These are phyloP conservation scores for Arthrobotrys conoides DNA, from an alignment of 2,329 filamentous ascomycete genomes.

Conservation along the genomic window DNA sequence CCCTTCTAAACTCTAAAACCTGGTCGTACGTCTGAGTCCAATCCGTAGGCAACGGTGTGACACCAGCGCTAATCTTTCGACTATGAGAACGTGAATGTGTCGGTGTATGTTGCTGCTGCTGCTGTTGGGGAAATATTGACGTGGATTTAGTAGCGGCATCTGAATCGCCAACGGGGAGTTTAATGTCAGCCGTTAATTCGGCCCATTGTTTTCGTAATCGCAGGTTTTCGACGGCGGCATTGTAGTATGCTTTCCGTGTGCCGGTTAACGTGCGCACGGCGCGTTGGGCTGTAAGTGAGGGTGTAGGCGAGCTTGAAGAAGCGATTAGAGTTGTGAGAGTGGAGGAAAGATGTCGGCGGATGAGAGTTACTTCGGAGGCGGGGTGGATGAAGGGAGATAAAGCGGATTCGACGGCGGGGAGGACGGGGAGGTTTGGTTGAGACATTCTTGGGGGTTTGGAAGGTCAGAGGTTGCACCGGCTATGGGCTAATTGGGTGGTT, in stretches of 20 bases:
- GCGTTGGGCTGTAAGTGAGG: conserved; percentile 53
- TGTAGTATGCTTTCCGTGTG: conserved; percentile 58
- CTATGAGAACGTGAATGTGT: conserved; percentile 11
- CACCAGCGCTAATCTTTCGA: conserved; percentile 15
- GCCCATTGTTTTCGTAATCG: conserved; percentile 56
- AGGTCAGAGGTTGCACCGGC: too few relatives aligned
- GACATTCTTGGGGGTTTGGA: conserved; percentile 10
- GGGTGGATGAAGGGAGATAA: conserved; percentile 53
- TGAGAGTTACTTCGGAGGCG: conserved; percentile 40
- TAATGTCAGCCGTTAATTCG: conserved; percentile 46
- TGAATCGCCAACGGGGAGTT: conserved; percentile 12
- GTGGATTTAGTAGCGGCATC: conserved; percentile 6
- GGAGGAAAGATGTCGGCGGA: conserved; percentile 45
- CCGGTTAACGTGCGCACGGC: conserved; percentile 49
- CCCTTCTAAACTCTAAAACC: conserved; percentile 45
- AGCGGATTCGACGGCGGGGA: conserved; percentile 54
- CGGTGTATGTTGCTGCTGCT: not conserved
- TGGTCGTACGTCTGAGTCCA: conserved; percentile 54
- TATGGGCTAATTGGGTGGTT: not conserved
- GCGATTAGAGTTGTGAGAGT: conserved; percentile 51
- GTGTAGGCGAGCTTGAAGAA: conserved; percentile 33
- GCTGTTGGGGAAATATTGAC: not conserved
- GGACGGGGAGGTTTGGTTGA: conserved; percentile 39
- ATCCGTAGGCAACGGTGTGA: conserved; percentile 13
- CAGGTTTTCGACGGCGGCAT: conserved; percentile 49